Evolutionary conservation across 2,329 filamentous ascomycete genomes (phyloP).

Genomic region (Colletotrichum noveboracense): DNA sequence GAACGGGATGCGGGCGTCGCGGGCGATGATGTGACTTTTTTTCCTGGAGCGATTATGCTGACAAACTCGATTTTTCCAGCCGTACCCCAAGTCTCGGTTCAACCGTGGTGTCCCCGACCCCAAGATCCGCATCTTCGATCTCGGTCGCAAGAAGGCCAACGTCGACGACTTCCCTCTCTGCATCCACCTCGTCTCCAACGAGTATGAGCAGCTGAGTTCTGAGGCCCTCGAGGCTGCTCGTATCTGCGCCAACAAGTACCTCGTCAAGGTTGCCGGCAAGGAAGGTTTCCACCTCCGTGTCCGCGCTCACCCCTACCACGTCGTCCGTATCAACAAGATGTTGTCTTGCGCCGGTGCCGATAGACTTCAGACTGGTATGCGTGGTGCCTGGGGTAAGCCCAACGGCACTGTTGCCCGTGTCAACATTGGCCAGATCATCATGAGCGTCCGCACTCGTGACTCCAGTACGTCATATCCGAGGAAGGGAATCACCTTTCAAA

Average conservation of each 20-base stretch:
- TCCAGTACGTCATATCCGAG: slow-evolving; percentile 64
- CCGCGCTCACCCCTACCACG: slow-evolving; percentile 98
- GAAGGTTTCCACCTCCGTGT: slow-evolving; percentile 77
- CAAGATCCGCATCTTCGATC: slow-evolving; percentile 97
- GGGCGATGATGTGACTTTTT: neutral
- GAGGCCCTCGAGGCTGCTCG: slow-evolving; percentile 99
- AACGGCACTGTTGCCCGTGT: slow-evolving; percentile 99
- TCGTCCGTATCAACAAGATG: slow-evolving; percentile 99
- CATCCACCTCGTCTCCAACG: slow-evolving; percentile 99
- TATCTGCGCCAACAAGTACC: slow-evolving; percentile 99
- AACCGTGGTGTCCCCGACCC: slow-evolving; percentile 96
- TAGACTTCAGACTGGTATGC: slow-evolving; percentile 99
- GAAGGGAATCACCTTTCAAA: neutral
- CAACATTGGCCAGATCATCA: slow-evolving; percentile 99
- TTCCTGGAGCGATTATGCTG: neutral
- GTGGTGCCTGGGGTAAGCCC: slow-evolving; percentile 99
- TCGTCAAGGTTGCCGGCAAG: slow-evolving; percentile 75
- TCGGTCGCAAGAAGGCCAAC: slow-evolving; percentile 96
- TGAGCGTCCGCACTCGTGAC: slow-evolving; percentile 97
- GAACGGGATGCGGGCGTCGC: neutral
- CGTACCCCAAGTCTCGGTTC: slow-evolving; percentile 99
- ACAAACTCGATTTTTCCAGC: slow-evolving; percentile 51
- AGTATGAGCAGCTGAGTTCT: slow-evolving; percentile 99
- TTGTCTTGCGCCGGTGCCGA: slow-evolving; percentile 99
- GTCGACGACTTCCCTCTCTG: slow-evolving; percentile 99